These are phyloP conservation scores for Pilobolus umbonatus DNA, from an alignment of 192 early-diverging fungal species.

Conservation along the genomic window DNA sequence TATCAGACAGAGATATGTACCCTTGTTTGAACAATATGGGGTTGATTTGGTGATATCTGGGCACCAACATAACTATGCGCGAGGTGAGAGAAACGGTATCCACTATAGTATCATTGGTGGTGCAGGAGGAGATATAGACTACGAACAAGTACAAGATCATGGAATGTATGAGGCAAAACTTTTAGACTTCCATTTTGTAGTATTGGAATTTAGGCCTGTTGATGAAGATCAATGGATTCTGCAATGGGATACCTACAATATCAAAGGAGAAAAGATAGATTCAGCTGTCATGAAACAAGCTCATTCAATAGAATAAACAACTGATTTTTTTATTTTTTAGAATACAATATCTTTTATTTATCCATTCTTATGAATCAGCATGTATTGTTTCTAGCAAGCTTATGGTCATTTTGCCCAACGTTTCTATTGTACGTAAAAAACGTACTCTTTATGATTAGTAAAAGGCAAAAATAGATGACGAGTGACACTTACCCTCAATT, in stretches of 20 bases:
- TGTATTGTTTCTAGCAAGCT: constrained; percentile 21
- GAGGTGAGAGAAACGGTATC: constrained; percentile 47
- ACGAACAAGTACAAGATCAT: constrained; percentile 56
- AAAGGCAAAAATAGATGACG: background rate
- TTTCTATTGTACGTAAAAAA: constrained; percentile 15
- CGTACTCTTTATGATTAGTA: background rate
- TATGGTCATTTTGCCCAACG: constrained; percentile 15
- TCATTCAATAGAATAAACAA: too few relatives aligned
- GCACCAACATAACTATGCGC: constrained; percentile 77
- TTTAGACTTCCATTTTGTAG: constrained; percentile 48
- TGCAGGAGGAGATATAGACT: constrained; percentile 63
- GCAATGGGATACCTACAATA: constrained; percentile 20
- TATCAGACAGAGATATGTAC: constrained; percentile 58
- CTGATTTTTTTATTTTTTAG: too few relatives aligned
- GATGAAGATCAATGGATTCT: constrained; percentile 12
- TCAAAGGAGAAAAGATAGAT: constrained; percentile 16
- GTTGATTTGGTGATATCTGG: constrained; percentile 75
- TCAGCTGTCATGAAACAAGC: background rate
- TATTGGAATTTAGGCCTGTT: constrained; percentile 30
- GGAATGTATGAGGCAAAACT: constrained; percentile 53
- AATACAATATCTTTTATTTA: too few relatives aligned
- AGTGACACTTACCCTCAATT: constrained; percentile 42
- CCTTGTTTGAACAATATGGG: constrained; percentile 56
- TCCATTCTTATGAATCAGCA: constrained; percentile 9
- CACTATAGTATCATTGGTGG: constrained; percentile 72